Percentiles rank a stretch among this genome's conserved stretches.
Conservation (phyloP, 108 stramenopile species). For the Aurantiochytrium sp. region DNA sequence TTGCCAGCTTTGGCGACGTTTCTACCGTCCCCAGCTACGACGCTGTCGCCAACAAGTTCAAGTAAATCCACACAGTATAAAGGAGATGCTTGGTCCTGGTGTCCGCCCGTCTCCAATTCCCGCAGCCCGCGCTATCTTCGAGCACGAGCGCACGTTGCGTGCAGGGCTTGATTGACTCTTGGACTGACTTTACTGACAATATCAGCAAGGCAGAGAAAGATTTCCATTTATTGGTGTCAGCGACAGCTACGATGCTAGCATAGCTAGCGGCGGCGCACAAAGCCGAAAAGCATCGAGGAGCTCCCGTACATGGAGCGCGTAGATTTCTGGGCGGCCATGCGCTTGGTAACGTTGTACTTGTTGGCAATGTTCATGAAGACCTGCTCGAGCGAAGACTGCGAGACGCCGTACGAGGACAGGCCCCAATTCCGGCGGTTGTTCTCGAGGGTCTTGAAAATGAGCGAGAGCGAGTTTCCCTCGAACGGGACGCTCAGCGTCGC, state of each 20-base stretch:
- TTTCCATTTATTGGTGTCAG: too few species aligned
- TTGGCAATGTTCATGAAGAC: conserved; percentile 60
- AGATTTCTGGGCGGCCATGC: not conserved
- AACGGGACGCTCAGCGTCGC: not conserved
- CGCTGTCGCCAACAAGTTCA: not conserved
- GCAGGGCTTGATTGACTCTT: too few species aligned
- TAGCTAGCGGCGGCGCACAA: too few species aligned
- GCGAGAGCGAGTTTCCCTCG: not conserved
- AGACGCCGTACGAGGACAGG: conserved; percentile 56
- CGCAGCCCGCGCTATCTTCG: too few species aligned
- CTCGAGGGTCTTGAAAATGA: conserved; percentile 29
- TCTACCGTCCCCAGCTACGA: conserved; percentile 9
- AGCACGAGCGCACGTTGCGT: too few species aligned
- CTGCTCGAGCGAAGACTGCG: conserved; percentile 65
- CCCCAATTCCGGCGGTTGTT: conserved; percentile 41
- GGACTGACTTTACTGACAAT: too few species aligned
- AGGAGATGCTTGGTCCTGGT: not conserved
- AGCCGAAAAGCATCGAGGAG: too few species aligned
- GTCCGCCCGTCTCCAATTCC: too few species aligned
- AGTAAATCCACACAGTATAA: not conserved
- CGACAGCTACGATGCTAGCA: too few species aligned
- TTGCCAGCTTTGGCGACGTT: conserved; percentile 31
- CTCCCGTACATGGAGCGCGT: too few species aligned
- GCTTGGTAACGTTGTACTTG: not conserved
- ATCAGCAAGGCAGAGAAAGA: too few species aligned